Evolutionary conservation across 306 rosid species (phyloP).

Genomic region (Bauhinia variegata): DNA sequence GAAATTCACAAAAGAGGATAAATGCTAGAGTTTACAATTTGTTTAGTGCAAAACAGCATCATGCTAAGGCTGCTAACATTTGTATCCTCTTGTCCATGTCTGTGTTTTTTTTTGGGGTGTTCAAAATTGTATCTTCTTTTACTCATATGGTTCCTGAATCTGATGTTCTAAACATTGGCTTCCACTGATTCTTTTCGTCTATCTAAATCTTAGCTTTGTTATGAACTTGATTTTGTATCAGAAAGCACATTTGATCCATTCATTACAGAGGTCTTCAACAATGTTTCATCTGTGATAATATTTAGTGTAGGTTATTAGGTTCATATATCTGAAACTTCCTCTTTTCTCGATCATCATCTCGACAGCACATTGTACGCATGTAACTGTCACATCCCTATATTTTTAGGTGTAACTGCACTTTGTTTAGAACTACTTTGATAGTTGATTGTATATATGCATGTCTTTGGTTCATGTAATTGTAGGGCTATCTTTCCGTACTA

Average conservation of each 20-base stretch:
- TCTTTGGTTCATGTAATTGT: neutral
- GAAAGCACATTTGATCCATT: neutral
- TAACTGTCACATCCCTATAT: too few relatives aligned
- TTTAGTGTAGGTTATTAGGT: neutral
- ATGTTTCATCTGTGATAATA: neutral
- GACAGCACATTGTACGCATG: neutral
- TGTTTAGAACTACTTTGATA: conserved; percentile 11
- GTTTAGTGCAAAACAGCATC: neutral
- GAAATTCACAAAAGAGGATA: neutral
- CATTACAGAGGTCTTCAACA: neutral
- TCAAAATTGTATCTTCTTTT: too few relatives aligned
- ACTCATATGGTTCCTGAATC: too few relatives aligned
- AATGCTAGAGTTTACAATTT: too few relatives aligned
- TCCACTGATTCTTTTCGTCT: neutral
- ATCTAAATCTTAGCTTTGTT: neutral
- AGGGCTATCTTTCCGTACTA: conserved; percentile 92
- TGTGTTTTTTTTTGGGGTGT: too few relatives aligned
- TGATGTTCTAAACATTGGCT: neutral
- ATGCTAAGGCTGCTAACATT: too few relatives aligned
- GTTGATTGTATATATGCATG: conserved; percentile 1
- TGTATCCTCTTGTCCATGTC: too few relatives aligned
- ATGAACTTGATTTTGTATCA: neutral
- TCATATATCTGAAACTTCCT: neutral
- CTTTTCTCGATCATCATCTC: conserved; percentile 12
- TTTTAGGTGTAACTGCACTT: too few relatives aligned